Conservation (phyloP, 768 basidiomycete genomes). For the Suillus subluteus region DNA sequence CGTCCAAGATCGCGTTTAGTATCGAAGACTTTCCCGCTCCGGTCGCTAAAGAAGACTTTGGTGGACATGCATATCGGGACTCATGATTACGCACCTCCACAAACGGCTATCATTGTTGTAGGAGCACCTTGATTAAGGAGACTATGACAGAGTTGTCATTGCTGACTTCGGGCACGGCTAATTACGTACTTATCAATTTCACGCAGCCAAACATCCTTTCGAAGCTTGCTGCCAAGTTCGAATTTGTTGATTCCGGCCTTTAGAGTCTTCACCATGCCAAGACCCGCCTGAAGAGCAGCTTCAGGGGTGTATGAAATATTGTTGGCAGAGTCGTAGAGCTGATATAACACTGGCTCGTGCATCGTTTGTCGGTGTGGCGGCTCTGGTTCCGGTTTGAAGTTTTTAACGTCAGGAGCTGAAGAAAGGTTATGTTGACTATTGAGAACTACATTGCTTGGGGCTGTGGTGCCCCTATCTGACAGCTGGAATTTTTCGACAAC, state of each 20-base stretch:
- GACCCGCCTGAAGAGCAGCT: slow-evolving; percentile 50
- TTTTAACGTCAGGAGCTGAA: not conserved
- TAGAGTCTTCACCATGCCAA: slow-evolving; percentile 55
- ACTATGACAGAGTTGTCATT: slow-evolving; percentile 31
- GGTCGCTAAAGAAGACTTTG: slow-evolving; percentile 43
- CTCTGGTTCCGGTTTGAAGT: not conserved
- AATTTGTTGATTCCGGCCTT: slow-evolving; percentile 46
- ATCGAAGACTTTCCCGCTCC: slow-evolving; percentile 66
- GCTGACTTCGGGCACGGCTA: not conserved
- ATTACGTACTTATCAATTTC: slow-evolving; percentile 49
- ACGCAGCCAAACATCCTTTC: slow-evolving; percentile 61
- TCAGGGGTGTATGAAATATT: slow-evolving; percentile 56
- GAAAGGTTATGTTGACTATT: not conserved
- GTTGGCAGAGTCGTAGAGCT: slow-evolving; percentile 37
- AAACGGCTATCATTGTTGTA: slow-evolving; percentile 65
- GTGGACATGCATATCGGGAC: not conserved
- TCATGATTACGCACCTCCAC: slow-evolving; percentile 47
- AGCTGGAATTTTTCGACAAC: not conserved
- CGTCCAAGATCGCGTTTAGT: slow-evolving; percentile 63
- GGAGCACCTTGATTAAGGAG: slow-evolving; percentile 53
- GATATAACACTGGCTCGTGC: slow-evolving; percentile 34
- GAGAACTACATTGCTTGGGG: not conserved
- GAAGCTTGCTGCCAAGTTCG: slow-evolving; percentile 55
- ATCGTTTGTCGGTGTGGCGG: not conserved
- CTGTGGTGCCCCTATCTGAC: not conserved